A percentile compares a stretch with the other conserved stretches of the same genome.
phyloP scores from a whole-genome alignment of 2,329 filamentous ascomycete genomes.

The Exophiala calicioides region DNA sequence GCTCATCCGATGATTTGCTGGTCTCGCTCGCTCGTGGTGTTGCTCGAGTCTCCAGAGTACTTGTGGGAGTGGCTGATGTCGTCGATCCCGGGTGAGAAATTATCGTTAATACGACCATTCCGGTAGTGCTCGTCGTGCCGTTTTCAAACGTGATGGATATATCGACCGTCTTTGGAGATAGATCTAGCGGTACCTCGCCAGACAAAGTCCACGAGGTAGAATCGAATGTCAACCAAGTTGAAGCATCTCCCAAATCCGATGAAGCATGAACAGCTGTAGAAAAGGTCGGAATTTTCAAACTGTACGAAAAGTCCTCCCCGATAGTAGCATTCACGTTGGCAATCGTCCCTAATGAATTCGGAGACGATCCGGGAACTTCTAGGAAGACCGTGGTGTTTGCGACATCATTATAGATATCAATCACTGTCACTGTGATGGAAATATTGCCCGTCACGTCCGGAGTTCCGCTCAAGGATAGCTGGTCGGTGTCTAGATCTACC shows the following conservation, averaged over 20 bases:
- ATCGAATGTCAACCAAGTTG: conserved; percentile 22
- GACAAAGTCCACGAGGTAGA: conserved; percentile 10
- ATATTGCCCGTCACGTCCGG: conserved; percentile 59
- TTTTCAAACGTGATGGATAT: conserved; percentile 15
- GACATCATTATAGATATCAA: conserved; percentile 60
- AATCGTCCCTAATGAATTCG: conserved; percentile 47
- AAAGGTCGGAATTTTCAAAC: conserved; percentile 1
- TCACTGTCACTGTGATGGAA: conserved; percentile 63
- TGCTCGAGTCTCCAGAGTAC: not conserved
- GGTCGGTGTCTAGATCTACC: conserved; percentile 65
- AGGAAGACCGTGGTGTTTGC: conserved; percentile 59
- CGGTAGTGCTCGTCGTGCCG: conserved; percentile 5
- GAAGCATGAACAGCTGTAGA: conserved; percentile 6
- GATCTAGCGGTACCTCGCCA: conserved; percentile 10
- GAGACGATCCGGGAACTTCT: conserved; percentile 37
- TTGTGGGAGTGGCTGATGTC: not conserved
- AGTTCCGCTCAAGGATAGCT: conserved; percentile 65
- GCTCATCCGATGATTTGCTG: conserved; percentile 2
- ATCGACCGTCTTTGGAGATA: conserved; percentile 2
- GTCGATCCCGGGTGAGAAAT: too few species aligned
- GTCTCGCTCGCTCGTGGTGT: conserved; percentile 8
- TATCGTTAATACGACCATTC: not conserved
- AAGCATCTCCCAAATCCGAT: conserved; percentile 1
- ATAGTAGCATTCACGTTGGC: conserved; percentile 50
- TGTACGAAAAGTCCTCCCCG: conserved; percentile 47